A percentile compares a stretch with the other conserved stretches of the same genome.
phyloP scores from a whole-genome alignment of 148 eudicot species.

The Vaccinium myrtillus region DNA sequence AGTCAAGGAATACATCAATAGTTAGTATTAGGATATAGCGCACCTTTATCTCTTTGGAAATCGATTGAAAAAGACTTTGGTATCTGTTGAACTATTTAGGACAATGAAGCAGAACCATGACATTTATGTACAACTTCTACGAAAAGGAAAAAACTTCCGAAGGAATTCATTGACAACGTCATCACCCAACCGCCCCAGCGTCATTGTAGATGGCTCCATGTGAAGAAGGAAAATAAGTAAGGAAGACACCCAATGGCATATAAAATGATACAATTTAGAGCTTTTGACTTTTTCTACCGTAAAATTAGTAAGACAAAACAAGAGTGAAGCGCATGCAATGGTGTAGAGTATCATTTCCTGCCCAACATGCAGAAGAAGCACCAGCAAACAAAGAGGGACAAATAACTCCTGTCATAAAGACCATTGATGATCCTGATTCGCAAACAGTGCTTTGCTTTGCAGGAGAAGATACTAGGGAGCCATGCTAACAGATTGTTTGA shows the following conservation, averaged over 20 bases:
- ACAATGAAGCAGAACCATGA: conserved; percentile 1
- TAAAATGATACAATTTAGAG: neutral
- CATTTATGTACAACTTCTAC: neutral
- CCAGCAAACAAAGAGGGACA: neutral
- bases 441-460: neutral
- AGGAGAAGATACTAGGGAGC: neutral
- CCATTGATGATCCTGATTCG: neutral
- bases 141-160: neutral
- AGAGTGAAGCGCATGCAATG: neutral
- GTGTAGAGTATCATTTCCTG: neutral
- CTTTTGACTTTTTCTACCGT: too few species aligned
- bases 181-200: too few species aligned
- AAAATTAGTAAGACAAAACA: too few species aligned
- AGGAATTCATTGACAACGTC: neutral
- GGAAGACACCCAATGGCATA: neutral
- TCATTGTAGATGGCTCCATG: too few species aligned
- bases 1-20: conserved; percentile 5
- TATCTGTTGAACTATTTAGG: neutral
- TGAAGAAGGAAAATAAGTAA: neutral
- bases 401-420: neutral
- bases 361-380: neutral
- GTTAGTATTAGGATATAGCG: neutral
- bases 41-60: neutral
- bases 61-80: neutral
- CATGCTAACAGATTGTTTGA: neutral